Base-by-base conservation (phyloP, 1,139 yeast genomes). In the Diutina pseudorugosa region DNA sequence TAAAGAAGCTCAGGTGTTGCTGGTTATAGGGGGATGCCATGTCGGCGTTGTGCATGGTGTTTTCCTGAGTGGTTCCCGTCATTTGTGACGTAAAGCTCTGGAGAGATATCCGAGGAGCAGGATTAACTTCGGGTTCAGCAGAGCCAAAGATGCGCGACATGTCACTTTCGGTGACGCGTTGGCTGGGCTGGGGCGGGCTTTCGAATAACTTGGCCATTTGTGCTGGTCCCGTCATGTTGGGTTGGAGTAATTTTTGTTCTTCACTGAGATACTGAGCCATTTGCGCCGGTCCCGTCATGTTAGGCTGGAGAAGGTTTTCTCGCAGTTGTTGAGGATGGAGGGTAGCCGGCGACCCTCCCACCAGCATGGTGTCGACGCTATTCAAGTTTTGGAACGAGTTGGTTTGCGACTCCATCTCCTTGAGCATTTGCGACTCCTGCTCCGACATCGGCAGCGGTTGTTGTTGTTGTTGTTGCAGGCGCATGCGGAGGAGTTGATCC, bases 381-480 rank as follows among this genome's bases (percentile, higher is more conserved):
- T 73, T 60, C 53, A 83, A 77, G 60, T 83, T 79, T 54, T 76
- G 80, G 64, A 84, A 84, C 62, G 82, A 85, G 53, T 79, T 79
- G 51, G 83, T 74, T 36, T 84, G 82, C 9, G 82, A 81, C 57
- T 76, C 82, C 83, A 83, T 82, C 56, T 83, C 91, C 54, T 76
- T 75, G 23, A 83, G 66, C 19, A 80, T 83, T 53, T 71, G 74
- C 55, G 80, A 85, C 55, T 79, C 82, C 44, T 75, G 80, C n/a
- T 30, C 30, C 51, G 41, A 21, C 51, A 60, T 64, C 54, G 54
- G 52, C 59, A 61, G 50, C 20, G 18, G 47, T 36, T 18, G 51
- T 27, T 27, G 33, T n/a, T n/a, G n/a, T n/a, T n/a, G n/a, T 44
- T 49, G 27, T 16, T 40, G 12, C 47, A 49, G 21, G 12, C 71